Percentiles rank a stretch among this genome's conserved stretches.
Conservation (phyloP, 2,329 filamentous ascomycete genomes). For the Colletotrichum eleusines region DNA sequence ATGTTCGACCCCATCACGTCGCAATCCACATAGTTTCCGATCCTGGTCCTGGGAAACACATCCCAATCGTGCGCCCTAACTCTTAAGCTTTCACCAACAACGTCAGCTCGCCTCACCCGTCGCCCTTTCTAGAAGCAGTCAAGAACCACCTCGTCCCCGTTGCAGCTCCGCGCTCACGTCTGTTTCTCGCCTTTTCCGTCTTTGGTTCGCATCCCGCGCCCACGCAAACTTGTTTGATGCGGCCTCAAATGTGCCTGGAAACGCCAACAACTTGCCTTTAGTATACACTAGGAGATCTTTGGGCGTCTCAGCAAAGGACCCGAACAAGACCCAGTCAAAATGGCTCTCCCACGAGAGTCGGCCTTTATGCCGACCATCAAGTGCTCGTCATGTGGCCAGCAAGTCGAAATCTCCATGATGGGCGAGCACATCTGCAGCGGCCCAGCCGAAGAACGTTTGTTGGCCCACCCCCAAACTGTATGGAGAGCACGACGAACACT, state of each 20-base stretch:
- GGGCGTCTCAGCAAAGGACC: neutral
- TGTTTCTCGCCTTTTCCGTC: constrained; percentile 10
- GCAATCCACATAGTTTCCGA: constrained; percentile 36
- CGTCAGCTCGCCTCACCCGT: constrained; percentile 37
- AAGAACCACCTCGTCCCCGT: constrained; percentile 29
- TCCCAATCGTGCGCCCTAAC: constrained; percentile 22
- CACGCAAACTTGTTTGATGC: constrained; percentile 31
- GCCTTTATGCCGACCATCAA: constrained; percentile 86
- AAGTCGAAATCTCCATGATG: constrained; percentile 88
- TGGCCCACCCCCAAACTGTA: neutral
- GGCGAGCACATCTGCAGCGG: constrained; percentile 82
- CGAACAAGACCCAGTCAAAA: constrained; percentile 49
- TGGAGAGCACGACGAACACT: constrained; percentile 34
- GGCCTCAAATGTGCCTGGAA: constrained; percentile 28
- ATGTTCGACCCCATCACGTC: constrained; percentile 26
- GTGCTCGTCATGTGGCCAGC: constrained; percentile 82
- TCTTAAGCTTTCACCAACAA: constrained; percentile 22
- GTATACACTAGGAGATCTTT: constrained; percentile 17
- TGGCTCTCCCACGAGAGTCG: constrained; percentile 70
- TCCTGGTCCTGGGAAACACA: constrained; percentile 39
- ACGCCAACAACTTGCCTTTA: constrained; percentile 20
- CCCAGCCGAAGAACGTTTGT: constrained; percentile 59
- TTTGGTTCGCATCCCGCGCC: constrained; percentile 15
- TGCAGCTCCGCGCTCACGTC: neutral
- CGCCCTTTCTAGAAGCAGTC: constrained; percentile 36